Evolutionary conservation across 352 stramenopile species (phyloP).

Genomic region (Pelagophyceae sp.): DNA sequence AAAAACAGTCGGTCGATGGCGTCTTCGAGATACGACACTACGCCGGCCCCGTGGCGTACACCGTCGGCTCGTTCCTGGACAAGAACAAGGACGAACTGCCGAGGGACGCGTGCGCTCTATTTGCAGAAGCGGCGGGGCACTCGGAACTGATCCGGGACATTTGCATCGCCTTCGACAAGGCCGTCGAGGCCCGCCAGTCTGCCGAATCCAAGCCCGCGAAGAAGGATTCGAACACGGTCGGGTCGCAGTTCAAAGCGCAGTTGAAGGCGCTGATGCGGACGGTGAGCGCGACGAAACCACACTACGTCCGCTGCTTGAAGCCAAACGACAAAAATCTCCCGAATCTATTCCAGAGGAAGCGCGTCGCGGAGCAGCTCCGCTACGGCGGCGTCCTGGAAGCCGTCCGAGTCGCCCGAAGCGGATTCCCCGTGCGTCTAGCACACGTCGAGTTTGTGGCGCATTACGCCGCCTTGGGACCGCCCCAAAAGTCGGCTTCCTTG

Average conservation of each 20-base stretch:
- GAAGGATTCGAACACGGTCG: conserved; percentile 50
- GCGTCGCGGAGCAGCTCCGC: conserved; percentile 84
- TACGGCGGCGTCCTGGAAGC: conserved; percentile 98
- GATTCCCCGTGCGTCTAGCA: conserved; percentile 90
- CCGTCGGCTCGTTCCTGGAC: conserved; percentile 54
- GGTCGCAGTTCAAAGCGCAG: conserved; percentile 65
- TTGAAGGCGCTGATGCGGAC: conserved; percentile 55
- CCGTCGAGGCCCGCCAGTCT: neutral
- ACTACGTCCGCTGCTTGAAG: conserved; percentile 65
- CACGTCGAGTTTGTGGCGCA: conserved; percentile 57
- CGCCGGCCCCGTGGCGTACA: conserved; percentile 56
- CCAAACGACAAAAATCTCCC: conserved; percentile 84
- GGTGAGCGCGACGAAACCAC: conserved; percentile 54
- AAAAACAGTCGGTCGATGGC: conserved; percentile 49
- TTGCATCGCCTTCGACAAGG: conserved; percentile 21
- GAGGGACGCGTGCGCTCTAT: conserved; percentile 48
- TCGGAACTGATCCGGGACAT: neutral
- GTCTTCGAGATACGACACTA: conserved; percentile 58
- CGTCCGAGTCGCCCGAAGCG: conserved; percentile 89
- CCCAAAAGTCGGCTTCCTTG: conserved; percentile 13
- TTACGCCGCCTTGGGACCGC: conserved; percentile 41
- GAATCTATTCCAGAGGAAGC: conserved; percentile 69
- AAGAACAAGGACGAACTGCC: conserved; percentile 74
- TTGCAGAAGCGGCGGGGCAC: conserved; percentile 24
- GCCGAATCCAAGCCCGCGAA: conserved; percentile 32